Conservation (phyloP, 2,329 filamentous ascomycete genomes). For the Colletotrichum eleusines region DNA sequence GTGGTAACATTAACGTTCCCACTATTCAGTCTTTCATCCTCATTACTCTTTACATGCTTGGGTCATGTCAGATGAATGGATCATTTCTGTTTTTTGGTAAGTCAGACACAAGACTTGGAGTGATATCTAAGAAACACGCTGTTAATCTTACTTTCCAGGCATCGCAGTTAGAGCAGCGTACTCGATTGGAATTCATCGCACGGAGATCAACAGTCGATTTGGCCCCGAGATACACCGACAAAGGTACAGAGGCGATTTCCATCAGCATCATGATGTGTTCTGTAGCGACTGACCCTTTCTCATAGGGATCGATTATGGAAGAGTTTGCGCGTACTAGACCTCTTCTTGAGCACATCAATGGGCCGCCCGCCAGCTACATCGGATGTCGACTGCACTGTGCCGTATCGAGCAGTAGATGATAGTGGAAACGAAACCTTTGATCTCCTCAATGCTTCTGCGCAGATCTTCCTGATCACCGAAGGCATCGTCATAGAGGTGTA, state of each 20-base stretch:
- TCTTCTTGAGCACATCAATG: constrained; percentile 67
- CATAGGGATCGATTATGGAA: constrained; percentile 64
- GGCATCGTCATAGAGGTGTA: constrained; percentile 65
- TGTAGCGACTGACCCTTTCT: constrained; percentile 26
- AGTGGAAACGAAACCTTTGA: constrained; percentile 57
- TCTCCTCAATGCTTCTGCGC: constrained; percentile 63
- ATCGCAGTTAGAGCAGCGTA: constrained; percentile 65
- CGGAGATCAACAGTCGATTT: constrained; percentile 66
- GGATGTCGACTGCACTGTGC: constrained; percentile 66
- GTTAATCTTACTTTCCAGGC: constrained; percentile 45
- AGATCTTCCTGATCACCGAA: constrained; percentile 65
- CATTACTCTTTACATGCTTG: constrained; percentile 66
- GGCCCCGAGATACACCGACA: constrained; percentile 57
- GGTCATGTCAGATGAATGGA: constrained; percentile 66
- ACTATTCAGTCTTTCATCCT: constrained; percentile 65
- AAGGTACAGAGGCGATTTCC: constrained; percentile 44
- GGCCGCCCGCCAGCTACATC: constrained; percentile 66
- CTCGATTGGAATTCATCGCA: constrained; percentile 65
- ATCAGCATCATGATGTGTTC: too few species aligned
- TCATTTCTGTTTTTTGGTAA: constrained; percentile 64
- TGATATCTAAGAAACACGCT: constrained; percentile 8
- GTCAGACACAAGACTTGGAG: too few species aligned
- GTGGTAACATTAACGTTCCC: constrained; percentile 60
- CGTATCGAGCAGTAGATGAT: constrained; percentile 54
- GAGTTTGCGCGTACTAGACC: constrained; percentile 63